Percentiles rank a stretch among this genome's conserved stretches.
phyloP scores from a whole-genome alignment of 2,329 filamentous ascomycete species.

The Colletotrichum eremochloae region DNA sequence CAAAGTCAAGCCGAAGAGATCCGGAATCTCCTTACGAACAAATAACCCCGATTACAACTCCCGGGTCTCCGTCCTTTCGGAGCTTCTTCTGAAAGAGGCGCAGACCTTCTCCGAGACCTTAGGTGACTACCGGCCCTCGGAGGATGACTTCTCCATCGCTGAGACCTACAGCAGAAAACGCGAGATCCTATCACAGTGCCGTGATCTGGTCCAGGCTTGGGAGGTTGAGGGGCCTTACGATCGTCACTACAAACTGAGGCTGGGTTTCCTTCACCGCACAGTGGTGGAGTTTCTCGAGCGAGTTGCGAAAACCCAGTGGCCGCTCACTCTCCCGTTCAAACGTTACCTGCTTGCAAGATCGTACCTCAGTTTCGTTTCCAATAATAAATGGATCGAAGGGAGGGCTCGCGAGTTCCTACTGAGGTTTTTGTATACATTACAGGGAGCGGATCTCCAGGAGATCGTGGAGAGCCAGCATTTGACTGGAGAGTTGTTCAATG shows the following conservation, averaged over 20 bases:
- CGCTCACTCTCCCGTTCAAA: neutral
- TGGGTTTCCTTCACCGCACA: conserved; percentile 24
- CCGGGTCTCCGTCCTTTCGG: too few species aligned
- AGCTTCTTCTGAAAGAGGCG: too few species aligned
- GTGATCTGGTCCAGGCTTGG: conserved; percentile 17
- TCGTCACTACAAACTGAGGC: neutral
- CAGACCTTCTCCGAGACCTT: too few species aligned
- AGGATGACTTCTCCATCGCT: neutral
- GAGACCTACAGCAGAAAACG: neutral
- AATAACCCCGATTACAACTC: too few species aligned
- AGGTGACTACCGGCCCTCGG: too few species aligned
- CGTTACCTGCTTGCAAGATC: neutral
- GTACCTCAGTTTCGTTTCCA: too few species aligned
- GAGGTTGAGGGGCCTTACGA: neutral
- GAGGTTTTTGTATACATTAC: neutral
- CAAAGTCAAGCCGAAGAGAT: too few species aligned
- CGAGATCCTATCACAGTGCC: conserved; percentile 4
- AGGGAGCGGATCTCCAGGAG: neutral
- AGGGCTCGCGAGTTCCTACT: neutral
- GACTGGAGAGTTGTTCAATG: neutral
- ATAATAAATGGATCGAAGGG: too few species aligned
- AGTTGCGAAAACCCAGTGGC: neutral
- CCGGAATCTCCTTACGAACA: too few species aligned
- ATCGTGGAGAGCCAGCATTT: fast-evolving
- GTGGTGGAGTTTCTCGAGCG: conserved; percentile 15